Percentiles rank a stretch among this genome's conserved stretches.
phyloP scores from a whole-genome alignment of 805 yeast species.

The Schwanniomyces pseudopolymorphus region DNA sequence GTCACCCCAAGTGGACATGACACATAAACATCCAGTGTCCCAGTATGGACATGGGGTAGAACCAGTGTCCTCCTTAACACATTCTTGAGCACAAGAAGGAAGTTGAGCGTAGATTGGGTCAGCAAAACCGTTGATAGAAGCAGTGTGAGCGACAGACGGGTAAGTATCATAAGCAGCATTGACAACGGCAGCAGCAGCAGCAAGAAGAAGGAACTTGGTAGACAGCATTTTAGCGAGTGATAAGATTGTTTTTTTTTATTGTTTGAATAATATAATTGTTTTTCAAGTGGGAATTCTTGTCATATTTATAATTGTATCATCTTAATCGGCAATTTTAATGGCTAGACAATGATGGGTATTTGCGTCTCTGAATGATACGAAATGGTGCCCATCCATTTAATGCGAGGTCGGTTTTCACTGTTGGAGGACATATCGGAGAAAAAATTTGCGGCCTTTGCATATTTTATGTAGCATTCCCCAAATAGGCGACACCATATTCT shows the following conservation, averaged over 20 bases:
- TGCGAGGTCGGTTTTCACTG: not conserved
- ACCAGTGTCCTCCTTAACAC: constrained; percentile 32
- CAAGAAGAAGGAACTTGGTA: constrained; percentile 8
- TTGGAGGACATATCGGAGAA: not conserved
- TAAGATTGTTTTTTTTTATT: not conserved
- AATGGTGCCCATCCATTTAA: not conserved
- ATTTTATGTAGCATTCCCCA: not conserved
- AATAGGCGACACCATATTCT: not conserved
- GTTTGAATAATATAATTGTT: not conserved
- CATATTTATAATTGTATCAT: constrained; percentile 20
- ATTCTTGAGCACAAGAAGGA: constrained; percentile 37
- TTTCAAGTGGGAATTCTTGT: constrained; percentile 21
- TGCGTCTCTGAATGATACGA: not conserved
- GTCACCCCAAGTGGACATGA: constrained; percentile 34
- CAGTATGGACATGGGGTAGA: constrained; percentile 45
- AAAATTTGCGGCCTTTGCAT: not conserved
- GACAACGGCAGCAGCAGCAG: constrained; percentile 15
- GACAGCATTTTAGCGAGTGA: constrained; percentile 1
- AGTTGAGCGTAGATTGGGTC: constrained; percentile 32
- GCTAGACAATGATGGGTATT: not conserved
- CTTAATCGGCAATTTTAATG: constrained; percentile 6
- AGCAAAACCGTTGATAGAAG: constrained; percentile 43
- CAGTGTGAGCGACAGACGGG: constrained; percentile 38
- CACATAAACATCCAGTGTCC: constrained; percentile 48
- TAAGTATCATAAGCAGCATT: constrained; percentile 27